phyloP scores from a whole-genome alignment of 345 rosid species.

The Citrus hindsii region DNA sequence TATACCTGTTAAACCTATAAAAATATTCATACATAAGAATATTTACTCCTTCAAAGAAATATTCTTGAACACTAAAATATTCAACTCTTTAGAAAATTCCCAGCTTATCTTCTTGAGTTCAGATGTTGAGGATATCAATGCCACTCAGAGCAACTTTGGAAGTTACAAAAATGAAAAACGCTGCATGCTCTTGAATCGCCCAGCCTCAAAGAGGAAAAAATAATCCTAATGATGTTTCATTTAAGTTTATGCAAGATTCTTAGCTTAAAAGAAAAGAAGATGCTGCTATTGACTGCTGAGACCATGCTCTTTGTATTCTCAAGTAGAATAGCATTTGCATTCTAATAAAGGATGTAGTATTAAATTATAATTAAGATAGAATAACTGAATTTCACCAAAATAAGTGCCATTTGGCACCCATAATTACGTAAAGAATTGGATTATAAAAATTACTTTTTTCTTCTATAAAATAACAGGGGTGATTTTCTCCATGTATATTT shows the following conservation, averaged over 20 bases:
- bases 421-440: neutral
- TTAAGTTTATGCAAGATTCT: neutral
- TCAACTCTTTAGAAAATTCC: neutral
- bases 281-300: neutral
- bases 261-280: neutral
- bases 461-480: neutral
- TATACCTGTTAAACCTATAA: neutral
- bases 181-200: neutral
- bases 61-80: neutral
- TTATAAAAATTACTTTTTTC: neutral
- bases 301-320: neutral
- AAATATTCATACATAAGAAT: neutral
- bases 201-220: neutral
- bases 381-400: neutral
- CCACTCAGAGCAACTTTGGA: neutral
- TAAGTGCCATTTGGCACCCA: neutral
- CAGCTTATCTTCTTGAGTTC: neutral
- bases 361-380: neutral
- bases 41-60: neutral
- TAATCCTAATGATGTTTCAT: neutral
- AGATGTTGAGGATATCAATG: neutral
- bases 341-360: neutral
- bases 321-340: neutral
- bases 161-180: neutral
- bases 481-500: neutral